Percentiles rank a stretch among this genome's conserved stretches.
Evolutionary conservation across 257 asterid genomes (phyloP).

Genomic region (Capsicum rhomboideum): DNA sequence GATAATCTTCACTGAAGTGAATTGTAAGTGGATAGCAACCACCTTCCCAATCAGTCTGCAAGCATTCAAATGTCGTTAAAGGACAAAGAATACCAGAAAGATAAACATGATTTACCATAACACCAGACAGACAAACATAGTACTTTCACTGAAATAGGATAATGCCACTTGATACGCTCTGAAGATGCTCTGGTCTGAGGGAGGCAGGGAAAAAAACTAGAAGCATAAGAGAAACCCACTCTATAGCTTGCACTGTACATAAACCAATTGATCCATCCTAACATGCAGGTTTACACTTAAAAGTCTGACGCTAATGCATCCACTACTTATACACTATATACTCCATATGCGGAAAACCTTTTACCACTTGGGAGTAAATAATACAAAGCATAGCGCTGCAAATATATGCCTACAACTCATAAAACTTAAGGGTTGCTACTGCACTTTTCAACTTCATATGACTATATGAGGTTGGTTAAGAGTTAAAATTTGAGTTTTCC

Average conservation of each 20-base stretch:
- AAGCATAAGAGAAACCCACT: background rate
- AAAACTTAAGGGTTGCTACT: background rate
- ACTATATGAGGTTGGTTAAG: background rate
- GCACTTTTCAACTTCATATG: background rate
- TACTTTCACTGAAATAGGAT: background rate
- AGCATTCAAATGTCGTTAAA: background rate
- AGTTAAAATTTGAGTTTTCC: background rate
- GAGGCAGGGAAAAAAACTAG: background rate
- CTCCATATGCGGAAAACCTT: background rate
- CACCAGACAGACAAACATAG: background rate
- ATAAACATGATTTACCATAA: background rate
- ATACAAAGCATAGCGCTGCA: background rate
- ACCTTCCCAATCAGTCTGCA: constrained; percentile 53
- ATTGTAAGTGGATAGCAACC: constrained; percentile 37
- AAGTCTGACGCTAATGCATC: background rate
- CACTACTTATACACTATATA: background rate
- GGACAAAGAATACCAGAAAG: background rate
- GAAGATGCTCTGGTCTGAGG: background rate
- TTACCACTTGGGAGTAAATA: background rate
- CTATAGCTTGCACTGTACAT: background rate
- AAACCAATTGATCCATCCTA: background rate
- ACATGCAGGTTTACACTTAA: background rate
- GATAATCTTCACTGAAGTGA: constrained; percentile 44
- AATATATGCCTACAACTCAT: background rate
- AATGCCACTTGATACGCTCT: background rate